These are phyloP conservation scores for Dothideomycetes sp. DNA, from an alignment of 2,329 filamentous ascomycete genomes.

Conservation along the genomic window DNA sequence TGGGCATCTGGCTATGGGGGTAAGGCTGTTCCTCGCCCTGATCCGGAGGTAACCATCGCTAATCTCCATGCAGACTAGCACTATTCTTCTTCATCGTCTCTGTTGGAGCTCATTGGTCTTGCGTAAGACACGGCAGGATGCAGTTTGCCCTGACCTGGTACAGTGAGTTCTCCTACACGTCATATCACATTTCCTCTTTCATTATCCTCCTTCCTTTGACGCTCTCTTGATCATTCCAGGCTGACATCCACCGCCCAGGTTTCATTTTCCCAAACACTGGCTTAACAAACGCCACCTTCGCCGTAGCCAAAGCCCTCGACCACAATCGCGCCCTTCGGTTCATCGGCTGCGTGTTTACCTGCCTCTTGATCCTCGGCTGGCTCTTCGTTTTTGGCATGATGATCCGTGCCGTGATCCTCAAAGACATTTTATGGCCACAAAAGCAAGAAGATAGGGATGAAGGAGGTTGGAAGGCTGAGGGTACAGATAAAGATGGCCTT, in stretches of 20 bases:
- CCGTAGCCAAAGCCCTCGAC: constrained; percentile 49
- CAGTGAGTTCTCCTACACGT: too few species aligned
- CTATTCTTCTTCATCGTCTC: constrained; percentile 78
- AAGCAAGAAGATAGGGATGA: constrained; percentile 58
- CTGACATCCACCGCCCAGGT: too few species aligned
- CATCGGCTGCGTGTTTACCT: constrained; percentile 58
- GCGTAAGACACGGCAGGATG: constrained; percentile 51
- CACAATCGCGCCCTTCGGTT: constrained; percentile 48
- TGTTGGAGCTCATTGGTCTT: constrained; percentile 65
- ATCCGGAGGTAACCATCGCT: neutral
- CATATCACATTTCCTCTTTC: too few species aligned
- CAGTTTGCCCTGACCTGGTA: constrained; percentile 81
- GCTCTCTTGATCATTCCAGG: too few species aligned
- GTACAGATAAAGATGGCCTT: too few species aligned
- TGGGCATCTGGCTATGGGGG: constrained; percentile 72
- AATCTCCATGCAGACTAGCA: constrained; percentile 56
- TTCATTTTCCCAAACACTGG: constrained; percentile 75
- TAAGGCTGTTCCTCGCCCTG: constrained; percentile 23
- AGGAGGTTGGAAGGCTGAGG: constrained; percentile 41
- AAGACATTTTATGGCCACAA: constrained; percentile 67
- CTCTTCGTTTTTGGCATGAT: constrained; percentile 59
- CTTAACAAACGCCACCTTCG: constrained; percentile 55
- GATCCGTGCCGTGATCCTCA: constrained; percentile 56
- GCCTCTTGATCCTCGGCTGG: constrained; percentile 59
- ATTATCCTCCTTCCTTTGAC: too few species aligned